These are phyloP conservation scores for Thymus mandschuricus DNA, from an alignment of 257 asterid genomes.

Conservation along the genomic window DNA sequence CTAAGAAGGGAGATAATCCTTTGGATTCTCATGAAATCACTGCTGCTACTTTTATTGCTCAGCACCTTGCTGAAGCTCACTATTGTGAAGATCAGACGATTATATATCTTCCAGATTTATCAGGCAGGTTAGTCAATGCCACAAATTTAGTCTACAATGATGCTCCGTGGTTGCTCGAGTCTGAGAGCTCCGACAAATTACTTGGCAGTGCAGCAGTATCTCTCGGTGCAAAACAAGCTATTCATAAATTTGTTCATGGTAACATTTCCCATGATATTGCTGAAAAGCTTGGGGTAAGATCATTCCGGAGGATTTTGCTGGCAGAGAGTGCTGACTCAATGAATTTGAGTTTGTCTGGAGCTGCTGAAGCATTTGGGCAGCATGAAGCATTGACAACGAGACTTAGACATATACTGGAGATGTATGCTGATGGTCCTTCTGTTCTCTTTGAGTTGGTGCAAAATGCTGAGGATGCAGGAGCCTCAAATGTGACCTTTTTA, in stretches of 20 bases:
- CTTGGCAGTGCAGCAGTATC: constrained; percentile 54
- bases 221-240: constrained; percentile 57
- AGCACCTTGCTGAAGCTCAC: constrained; percentile 85
- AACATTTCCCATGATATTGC: constrained; percentile 96
- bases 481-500: constrained; percentile 79
- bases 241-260: constrained; percentile 84
- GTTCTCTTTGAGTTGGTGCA: constrained; percentile 94
- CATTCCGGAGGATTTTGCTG: constrained; percentile 85
- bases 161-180: constrained; percentile 96
- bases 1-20: constrained; percentile 67
- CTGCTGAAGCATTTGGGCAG: constrained; percentile 99
- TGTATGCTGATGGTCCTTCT: constrained; percentile 98
- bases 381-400: constrained; percentile 97
- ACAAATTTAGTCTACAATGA: constrained; percentile 79
- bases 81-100: constrained; percentile 54
- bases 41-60: constrained; percentile 88
- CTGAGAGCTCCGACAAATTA: constrained; percentile 63
- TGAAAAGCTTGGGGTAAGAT: constrained; percentile 94
- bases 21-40: constrained; percentile 78
- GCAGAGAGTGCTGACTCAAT: constrained; percentile 97
- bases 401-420: constrained; percentile 93
- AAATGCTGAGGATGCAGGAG: constrained; percentile 98
- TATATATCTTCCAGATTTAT: constrained; percentile 84
- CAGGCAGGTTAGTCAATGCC: constrained; percentile 69
- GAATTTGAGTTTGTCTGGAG: constrained; percentile 96